Percentiles rank a stretch among this genome's conserved stretches.
Conservation (phyloP, 2,329 filamentous ascomycete genomes). For the Penicillium sp. region DNA sequence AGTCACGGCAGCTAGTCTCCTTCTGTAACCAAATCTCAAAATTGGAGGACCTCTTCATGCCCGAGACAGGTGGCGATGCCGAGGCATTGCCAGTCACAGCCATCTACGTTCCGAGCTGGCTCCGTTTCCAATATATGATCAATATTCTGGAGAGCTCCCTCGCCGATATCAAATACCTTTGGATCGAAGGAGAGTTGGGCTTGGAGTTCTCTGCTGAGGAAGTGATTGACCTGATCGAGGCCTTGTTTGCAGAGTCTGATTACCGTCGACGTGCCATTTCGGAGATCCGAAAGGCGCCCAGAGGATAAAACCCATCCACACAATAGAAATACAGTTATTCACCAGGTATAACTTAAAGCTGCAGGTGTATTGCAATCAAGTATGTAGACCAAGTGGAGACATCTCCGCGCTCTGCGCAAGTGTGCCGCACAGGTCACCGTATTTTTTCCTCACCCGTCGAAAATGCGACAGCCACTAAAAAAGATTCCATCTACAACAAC, state of each 20-base stretch:
- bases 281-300: constrained; percentile 43
- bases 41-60: constrained; percentile 51
- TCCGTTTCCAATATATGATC: constrained; percentile 56
- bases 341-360: background rate
- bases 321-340: background rate
- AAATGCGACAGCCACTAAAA: constrained; percentile 23
- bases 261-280: constrained; percentile 50
- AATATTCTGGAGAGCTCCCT: constrained; percentile 56
- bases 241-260: constrained; percentile 56
- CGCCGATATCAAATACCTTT: constrained; percentile 58
- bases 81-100: constrained; percentile 47
- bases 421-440: constrained; percentile 36
- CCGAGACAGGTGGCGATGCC: constrained; percentile 29
- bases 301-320: constrained; percentile 5
- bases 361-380: background rate
- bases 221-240: constrained; percentile 55
- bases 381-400: constrained; percentile 9
- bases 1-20: constrained; percentile 50
- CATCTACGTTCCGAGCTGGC: constrained; percentile 55
- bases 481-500: constrained; percentile 11
- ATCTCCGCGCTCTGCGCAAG: constrained; percentile 32
- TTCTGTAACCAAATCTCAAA: constrained; percentile 50
- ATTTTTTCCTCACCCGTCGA: constrained; percentile 32
- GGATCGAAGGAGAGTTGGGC: constrained; percentile 56
- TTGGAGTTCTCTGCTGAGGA: constrained; percentile 55